Percentiles rank a stretch among this genome's conserved stretches.
These are phyloP conservation scores for Rheum nobile DNA, from an alignment of 148 eudicot genomes.

Conservation along the genomic window DNA sequence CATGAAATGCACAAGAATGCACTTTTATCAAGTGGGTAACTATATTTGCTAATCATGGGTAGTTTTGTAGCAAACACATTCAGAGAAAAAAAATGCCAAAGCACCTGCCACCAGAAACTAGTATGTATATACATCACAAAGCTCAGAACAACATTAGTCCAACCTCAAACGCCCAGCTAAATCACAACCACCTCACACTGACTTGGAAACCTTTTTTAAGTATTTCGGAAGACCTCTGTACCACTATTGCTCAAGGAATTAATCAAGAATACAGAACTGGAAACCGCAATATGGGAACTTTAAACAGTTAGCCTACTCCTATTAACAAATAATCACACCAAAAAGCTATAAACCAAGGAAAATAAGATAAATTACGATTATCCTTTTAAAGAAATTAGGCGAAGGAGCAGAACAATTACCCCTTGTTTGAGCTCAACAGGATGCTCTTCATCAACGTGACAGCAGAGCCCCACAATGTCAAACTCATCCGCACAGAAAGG, in stretches of 20 bases:
- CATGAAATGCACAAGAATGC: not conserved
- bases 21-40: not conserved
- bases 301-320: too few relatives aligned
- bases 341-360: not conserved
- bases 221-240: not conserved
- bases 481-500: slow-evolving; percentile 89
- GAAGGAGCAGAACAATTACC: slow-evolving; percentile 29
- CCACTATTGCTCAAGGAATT: not conserved
- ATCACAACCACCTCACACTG: not conserved
- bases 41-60: not conserved
- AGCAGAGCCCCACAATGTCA: slow-evolving; percentile 83
- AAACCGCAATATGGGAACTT: too few relatives aligned
- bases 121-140: not conserved
- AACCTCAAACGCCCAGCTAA: not conserved
- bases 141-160: not conserved
- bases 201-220: not conserved
- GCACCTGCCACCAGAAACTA: not conserved
- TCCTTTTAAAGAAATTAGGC: not conserved
- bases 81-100: not conserved
- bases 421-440: slow-evolving; percentile 68
- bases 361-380: not conserved
- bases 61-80: not conserved
- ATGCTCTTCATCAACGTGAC: slow-evolving; percentile 91
- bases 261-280: not conserved
- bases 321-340: too few relatives aligned